A percentile compares a stretch with the other conserved stretches of the same genome.
Conservation (phyloP, 2,329 filamentous ascomycete species). For the Pestalotiopsis sp. region DNA sequence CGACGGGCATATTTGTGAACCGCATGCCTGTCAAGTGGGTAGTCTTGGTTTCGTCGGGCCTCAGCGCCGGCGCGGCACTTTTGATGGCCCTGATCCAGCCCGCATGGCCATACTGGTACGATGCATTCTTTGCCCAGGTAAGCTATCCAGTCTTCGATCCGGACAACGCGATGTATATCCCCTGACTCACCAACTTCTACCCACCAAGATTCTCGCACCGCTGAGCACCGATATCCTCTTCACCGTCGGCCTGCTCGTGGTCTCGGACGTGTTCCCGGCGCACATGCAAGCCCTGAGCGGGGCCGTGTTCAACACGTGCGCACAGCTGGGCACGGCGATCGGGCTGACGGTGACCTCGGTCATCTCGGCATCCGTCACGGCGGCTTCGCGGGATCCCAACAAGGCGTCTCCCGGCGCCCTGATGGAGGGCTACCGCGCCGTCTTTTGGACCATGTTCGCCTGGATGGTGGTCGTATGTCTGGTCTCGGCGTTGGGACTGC, state of each 20-base stretch:
- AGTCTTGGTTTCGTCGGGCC: background rate
- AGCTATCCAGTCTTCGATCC: background rate
- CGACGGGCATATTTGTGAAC: constrained; percentile 1
- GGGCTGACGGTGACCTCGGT: constrained; percentile 11
- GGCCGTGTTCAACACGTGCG: constrained; percentile 15
- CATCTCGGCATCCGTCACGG: constrained; percentile 11
- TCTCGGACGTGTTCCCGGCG: constrained; percentile 11
- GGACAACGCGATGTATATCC: too few species aligned
- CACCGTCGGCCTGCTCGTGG: background rate
- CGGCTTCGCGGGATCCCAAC: constrained; percentile 1
- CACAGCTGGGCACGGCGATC: constrained; percentile 14
- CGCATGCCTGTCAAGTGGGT: background rate
- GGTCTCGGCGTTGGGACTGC: background rate
- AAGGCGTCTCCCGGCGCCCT: constrained; percentile 11
- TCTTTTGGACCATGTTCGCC: constrained; percentile 13
- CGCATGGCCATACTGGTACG: background rate
- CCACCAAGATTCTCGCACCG: background rate
- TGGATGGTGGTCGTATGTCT: background rate
- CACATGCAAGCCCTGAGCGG: constrained; percentile 13
- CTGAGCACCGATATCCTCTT: constrained; percentile 1
- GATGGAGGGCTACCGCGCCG: constrained; percentile 11
- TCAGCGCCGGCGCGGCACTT: constrained; percentile 3
- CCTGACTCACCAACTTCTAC: too few species aligned
- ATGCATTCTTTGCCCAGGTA: constrained; percentile 8
- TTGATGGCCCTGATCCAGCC: constrained; percentile 8